Evolutionary conservation across 768 basidiomycete genomes (phyloP).

Genomic region (Termitomyces sp.): DNA sequence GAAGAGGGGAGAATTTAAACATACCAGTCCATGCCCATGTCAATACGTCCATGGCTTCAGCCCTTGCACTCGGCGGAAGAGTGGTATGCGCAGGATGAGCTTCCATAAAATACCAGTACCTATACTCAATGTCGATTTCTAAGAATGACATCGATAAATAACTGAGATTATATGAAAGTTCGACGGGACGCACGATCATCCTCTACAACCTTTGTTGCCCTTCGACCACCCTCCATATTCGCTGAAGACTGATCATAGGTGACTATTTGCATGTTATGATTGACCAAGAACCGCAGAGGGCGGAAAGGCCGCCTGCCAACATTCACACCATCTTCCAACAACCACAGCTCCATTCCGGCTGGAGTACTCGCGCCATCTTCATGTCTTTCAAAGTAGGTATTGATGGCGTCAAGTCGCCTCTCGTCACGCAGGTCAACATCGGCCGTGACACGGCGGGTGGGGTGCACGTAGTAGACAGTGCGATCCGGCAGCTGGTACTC

Average conservation of each 20-base stretch:
- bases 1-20: slow-evolving; percentile 3
- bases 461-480: slow-evolving; percentile 64
- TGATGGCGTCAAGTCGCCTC: slow-evolving; percentile 43
- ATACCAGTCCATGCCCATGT: slow-evolving; percentile 78
- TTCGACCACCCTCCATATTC: slow-evolving; percentile 19
- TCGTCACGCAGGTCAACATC: slow-evolving; percentile 62
- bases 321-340: slow-evolving; percentile 36
- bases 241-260: slow-evolving; percentile 36
- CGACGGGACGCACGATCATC: slow-evolving; percentile 40
- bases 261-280: slow-evolving; percentile 55
- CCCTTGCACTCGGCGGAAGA: slow-evolving; percentile 48
- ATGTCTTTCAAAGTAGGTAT: slow-evolving; percentile 37
- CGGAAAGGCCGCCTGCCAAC: slow-evolving; percentile 20
- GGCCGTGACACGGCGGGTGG: slow-evolving; percentile 55
- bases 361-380: slow-evolving; percentile 23
- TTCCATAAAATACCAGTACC: slow-evolving; percentile 82
- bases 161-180: background rate
- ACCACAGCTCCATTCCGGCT: slow-evolving; percentile 56
- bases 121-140: slow-evolving; percentile 74
- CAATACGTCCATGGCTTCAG: slow-evolving; percentile 70
- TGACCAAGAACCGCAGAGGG: slow-evolving; percentile 55
- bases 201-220: slow-evolving; percentile 18
- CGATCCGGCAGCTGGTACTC: slow-evolving; percentile 75
- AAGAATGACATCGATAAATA: background rate
- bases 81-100: slow-evolving; percentile 68